Conservation (phyloP, 2,329 filamentous ascomycete species). For the Rachicladosporium sp. region DNA sequence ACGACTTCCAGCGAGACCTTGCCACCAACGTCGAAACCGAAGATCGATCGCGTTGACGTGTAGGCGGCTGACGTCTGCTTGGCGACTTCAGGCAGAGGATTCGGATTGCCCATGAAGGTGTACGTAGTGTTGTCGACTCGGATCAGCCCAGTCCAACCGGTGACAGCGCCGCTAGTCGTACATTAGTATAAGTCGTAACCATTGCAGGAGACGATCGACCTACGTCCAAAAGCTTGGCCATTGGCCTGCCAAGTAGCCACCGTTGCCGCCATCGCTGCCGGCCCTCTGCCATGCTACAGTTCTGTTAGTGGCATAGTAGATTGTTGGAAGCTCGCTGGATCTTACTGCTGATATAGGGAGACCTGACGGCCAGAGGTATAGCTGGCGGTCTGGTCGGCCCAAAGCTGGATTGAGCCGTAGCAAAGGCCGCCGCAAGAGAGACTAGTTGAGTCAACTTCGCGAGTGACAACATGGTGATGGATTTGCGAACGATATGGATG, state of each 20-base stretch:
- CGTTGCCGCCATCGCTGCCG: constrained; percentile 49
- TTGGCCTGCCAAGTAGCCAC: constrained; percentile 54
- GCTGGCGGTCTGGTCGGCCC: constrained; percentile 53
- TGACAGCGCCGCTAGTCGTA: constrained; percentile 33
- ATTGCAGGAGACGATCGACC: constrained; percentile 1
- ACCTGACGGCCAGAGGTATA: constrained; percentile 60
- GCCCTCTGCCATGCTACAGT: constrained; percentile 21
- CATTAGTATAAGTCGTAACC: not conserved
- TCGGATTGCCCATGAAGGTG: constrained; percentile 54
- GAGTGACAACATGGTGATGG: too few species aligned
- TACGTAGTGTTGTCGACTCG: constrained; percentile 52
- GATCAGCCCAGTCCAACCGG: constrained; percentile 58
- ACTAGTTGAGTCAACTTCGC: too few species aligned
- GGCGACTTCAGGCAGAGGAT: constrained; percentile 33
- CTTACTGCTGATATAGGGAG: constrained; percentile 56
- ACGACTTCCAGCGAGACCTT: constrained; percentile 53
- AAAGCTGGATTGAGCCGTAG: constrained; percentile 40
- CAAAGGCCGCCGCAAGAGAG: constrained; percentile 5
- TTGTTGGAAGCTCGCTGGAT: constrained; percentile 35
- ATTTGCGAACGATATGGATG: too few species aligned
- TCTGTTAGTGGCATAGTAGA: not conserved
- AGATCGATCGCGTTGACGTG: constrained; percentile 60
- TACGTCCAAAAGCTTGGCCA: constrained; percentile 53
- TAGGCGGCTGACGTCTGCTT: constrained; percentile 55
- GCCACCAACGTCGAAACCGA: constrained; percentile 51